These are phyloP conservation scores for Hericium alpestre DNA, from an alignment of 768 basidiomycete species.

Conservation along the genomic window DNA sequence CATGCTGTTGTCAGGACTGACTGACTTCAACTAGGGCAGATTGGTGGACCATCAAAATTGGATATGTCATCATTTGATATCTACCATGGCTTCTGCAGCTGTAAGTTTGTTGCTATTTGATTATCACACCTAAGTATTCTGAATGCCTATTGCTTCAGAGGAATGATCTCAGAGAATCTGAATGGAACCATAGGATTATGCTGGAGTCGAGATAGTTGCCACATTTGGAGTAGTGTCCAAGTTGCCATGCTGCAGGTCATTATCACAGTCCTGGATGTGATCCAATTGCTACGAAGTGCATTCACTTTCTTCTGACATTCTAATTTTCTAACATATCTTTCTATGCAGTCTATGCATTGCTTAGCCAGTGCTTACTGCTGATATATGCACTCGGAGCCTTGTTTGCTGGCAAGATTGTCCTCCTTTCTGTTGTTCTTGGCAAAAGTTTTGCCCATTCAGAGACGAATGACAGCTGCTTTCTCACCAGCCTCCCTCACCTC, in stretches of 20 bases:
- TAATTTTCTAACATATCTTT: not conserved
- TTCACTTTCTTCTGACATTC: not conserved
- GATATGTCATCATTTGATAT: no score
- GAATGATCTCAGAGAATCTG: conserved; percentile 15
- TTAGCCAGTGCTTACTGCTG: conserved; percentile 7
- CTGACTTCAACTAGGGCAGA: no score
- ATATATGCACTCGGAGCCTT: conserved; percentile 6
- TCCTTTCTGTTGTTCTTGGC: not conserved
- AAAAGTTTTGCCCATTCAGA: conserved; percentile 9
- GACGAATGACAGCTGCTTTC: conserved; percentile 16
- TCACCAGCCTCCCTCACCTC: conserved; percentile 13
- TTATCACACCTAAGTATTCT: no score
- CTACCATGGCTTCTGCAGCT: no score
- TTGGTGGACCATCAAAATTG: not conserved
- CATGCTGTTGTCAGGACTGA: no score
- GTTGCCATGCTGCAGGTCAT: conserved; percentile 18
- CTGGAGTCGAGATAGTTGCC: conserved; percentile 12
- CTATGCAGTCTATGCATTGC: conserved; percentile 15
- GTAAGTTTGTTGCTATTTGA: not conserved
- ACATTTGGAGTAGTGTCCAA: conserved; percentile 13
- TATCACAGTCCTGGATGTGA: conserved; percentile 17
- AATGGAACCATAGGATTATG: conserved; percentile 13
- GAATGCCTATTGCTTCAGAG: conserved; percentile 1
- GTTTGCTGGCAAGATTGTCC: conserved; percentile 3
- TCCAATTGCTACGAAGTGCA: conserved; percentile 17